Percentiles rank a stretch among this genome's conserved stretches.
Conservation (phyloP, 1,284 basidiomycete species). For the Rhodotorula sp. region DNA sequence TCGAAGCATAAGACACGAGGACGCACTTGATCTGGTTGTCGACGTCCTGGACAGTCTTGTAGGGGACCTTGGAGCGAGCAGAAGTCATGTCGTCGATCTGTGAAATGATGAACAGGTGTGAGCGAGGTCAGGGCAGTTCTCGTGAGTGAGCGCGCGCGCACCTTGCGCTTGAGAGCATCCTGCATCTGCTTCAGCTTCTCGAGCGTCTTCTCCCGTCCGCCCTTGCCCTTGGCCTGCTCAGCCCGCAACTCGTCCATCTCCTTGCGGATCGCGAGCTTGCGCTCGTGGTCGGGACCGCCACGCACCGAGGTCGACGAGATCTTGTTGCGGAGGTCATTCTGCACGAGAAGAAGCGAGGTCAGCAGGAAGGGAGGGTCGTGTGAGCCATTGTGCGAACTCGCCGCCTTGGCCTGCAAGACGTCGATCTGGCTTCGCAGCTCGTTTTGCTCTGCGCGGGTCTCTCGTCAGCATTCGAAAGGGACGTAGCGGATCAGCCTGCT, state of each 20-base stretch:
- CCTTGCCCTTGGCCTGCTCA: conserved; percentile 78
- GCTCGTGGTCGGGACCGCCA: conserved; percentile 63
- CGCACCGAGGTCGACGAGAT: conserved; percentile 59
- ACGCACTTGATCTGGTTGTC: conserved; percentile 77
- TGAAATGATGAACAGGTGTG: not conserved
- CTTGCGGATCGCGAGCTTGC: conserved; percentile 65
- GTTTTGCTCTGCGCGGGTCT: conserved; percentile 66
- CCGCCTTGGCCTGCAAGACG: conserved; percentile 70
- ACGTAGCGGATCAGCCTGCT: not conserved
- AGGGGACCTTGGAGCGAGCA: conserved; percentile 75
- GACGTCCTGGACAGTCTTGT: conserved; percentile 81
- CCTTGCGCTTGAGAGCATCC: conserved; percentile 80
- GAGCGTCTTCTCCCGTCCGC: conserved; percentile 68
- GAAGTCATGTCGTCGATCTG: conserved; percentile 87
- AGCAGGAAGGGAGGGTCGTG: conserved; percentile 5
- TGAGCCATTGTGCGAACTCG: conserved; percentile 53
- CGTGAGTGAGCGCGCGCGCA: conserved; percentile 47
- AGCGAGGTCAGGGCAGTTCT: not conserved
- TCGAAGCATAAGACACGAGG: no score
- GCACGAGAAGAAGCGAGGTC: conserved; percentile 11
- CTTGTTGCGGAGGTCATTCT: conserved; percentile 78
- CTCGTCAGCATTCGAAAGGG: no score
- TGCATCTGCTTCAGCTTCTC: conserved; percentile 82
- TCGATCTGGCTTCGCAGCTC: conserved; percentile 80
- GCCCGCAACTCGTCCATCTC: conserved; percentile 79